Conservation (phyloP, 306 rosid genomes). For the Glycyrrhiza uralensis region DNA sequence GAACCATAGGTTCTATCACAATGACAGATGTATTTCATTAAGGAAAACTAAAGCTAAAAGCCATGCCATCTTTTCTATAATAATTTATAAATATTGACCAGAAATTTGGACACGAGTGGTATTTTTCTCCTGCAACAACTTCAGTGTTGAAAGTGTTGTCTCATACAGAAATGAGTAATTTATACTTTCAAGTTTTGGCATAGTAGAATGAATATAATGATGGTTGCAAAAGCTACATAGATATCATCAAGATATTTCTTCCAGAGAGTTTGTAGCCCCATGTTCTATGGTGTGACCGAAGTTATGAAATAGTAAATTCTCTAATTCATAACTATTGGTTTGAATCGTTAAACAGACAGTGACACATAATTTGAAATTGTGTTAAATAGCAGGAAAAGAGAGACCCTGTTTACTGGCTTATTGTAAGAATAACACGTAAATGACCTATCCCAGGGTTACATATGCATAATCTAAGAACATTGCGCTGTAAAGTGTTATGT, state of each 20-base stretch:
- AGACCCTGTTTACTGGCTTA: background rate
- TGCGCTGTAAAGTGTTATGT: background rate
- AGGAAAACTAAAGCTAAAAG: background rate
- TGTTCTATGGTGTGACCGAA: too few species aligned
- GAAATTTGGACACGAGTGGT: background rate
- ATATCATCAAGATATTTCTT: too few species aligned
- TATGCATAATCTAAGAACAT: background rate
- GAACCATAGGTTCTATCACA: too few species aligned
- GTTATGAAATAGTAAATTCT: too few species aligned
- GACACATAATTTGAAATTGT: slow-evolving; percentile 2
- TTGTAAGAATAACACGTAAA: background rate
- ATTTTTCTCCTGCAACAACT: slow-evolving; percentile 10
- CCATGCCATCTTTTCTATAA: background rate
- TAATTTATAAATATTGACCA: slow-evolving; percentile 11
- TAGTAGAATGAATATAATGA: too few species aligned
- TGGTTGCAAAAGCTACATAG: too few species aligned
- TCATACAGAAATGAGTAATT: too few species aligned
- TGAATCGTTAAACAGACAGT: background rate
- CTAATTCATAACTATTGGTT: background rate
- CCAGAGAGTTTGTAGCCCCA: too few species aligned
- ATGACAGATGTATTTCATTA: background rate
- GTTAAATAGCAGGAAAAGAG: background rate
- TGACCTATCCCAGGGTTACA: background rate
- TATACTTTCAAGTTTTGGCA: too few species aligned
- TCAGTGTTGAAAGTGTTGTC: too few species aligned